Percentiles rank a stretch among this genome's conserved stretches.
Conservation (phyloP, 257 asterid genomes). For the Cynanchum wilfordii region DNA sequence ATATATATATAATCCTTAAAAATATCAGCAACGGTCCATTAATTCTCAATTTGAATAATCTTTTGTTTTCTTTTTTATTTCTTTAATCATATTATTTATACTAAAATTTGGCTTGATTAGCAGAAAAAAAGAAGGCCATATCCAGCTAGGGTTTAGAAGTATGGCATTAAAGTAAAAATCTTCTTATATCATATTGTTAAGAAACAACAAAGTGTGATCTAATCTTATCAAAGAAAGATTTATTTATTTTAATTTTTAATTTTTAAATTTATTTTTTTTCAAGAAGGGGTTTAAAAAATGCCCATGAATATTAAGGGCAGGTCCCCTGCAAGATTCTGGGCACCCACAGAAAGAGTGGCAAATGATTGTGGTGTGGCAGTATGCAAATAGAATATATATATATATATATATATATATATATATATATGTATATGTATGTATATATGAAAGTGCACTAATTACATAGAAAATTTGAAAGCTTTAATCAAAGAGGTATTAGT, state of each 20-base stretch:
- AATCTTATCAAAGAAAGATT: neutral
- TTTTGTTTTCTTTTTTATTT: too few species aligned
- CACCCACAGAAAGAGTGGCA: conserved; percentile 30
- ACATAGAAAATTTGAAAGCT: conserved; percentile 3
- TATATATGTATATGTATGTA: too few species aligned
- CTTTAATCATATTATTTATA: neutral
- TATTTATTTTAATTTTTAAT: neutral
- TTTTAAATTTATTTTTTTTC: too few species aligned
- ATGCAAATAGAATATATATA: neutral
- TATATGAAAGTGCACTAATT: conserved; percentile 10
- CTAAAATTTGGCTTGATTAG: neutral
- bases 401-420: too few species aligned
- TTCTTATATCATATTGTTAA: neutral
- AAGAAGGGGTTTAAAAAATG: neutral
- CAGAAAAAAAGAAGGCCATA: neutral
- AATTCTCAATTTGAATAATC: too few species aligned
- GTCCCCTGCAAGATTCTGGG: conserved; percentile 29
- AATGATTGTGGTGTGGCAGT: conserved; percentile 27
- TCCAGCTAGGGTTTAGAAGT: neutral
- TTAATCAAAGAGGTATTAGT: conserved; percentile 7
- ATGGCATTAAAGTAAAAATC: neutral
- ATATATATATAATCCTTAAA: neutral
- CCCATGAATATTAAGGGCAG: conserved; percentile 11
- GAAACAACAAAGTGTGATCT: neutral
- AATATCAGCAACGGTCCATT: too few species aligned